Evolutionary conservation across 306 rosid genomes (phyloP).

Genomic region (cucumber (Cucumis sativus)): DNA sequence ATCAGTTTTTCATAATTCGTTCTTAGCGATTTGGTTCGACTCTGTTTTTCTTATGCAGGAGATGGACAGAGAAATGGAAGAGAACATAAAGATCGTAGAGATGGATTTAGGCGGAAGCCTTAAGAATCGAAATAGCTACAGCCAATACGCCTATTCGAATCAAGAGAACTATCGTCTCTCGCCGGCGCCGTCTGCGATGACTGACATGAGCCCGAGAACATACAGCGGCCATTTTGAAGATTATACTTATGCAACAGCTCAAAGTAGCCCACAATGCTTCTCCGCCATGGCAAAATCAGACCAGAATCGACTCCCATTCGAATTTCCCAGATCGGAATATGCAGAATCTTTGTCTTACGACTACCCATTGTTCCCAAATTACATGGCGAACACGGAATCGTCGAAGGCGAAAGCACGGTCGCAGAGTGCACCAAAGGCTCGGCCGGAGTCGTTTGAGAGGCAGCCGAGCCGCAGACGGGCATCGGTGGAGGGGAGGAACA

Average conservation of each 20-base stretch:
- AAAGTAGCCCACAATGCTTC: slow-evolving; percentile 63
- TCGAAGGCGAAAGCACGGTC: slow-evolving; percentile 78
- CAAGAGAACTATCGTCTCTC: slow-evolving; percentile 41
- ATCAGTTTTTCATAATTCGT: not conserved
- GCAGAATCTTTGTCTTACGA: slow-evolving; percentile 49
- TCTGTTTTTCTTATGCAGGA: slow-evolving; percentile 28
- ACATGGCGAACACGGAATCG: slow-evolving; percentile 93
- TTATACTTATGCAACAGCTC: slow-evolving; percentile 41
- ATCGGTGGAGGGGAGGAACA: slow-evolving; percentile 66
- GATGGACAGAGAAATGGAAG: slow-evolving; percentile 48
- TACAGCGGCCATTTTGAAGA: slow-evolving; percentile 69
- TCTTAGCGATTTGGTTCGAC: too few relatives aligned
- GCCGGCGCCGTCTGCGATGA: slow-evolving; percentile 51
- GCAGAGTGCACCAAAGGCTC: slow-evolving; percentile 82
- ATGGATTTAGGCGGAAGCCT: slow-evolving; percentile 46
- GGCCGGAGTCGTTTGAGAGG: slow-evolving; percentile 69
- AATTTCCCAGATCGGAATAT: slow-evolving; percentile 48
- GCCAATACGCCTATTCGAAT: not conserved
- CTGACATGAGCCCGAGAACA: slow-evolving; percentile 56
- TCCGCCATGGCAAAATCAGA: slow-evolving; percentile 39
- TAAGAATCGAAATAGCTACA: slow-evolving; percentile 43
- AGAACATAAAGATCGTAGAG: slow-evolving; percentile 84
- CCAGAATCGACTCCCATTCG: slow-evolving; percentile 34
- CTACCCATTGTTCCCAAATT: slow-evolving; percentile 57
- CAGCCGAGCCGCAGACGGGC: slow-evolving; percentile 57